A percentile compares a stretch with the other conserved stretches of the same genome.
phyloP scores from a whole-genome alignment of 768 basidiomycete genomes.

The Kwoniella mangroviensis region DNA sequence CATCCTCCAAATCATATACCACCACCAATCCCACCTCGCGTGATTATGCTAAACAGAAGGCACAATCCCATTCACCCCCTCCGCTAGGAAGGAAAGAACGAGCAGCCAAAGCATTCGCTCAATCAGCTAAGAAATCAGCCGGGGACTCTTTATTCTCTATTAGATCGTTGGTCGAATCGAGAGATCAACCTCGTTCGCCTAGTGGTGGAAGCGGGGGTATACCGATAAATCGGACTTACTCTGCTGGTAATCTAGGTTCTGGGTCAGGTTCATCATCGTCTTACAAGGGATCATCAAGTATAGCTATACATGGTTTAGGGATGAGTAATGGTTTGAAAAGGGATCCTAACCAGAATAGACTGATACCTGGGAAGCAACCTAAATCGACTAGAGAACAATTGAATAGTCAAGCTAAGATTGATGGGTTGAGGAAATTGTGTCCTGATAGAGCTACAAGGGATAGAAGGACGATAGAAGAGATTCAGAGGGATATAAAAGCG shows the following conservation, averaged over 20 bases:
- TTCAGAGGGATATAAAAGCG: conserved; percentile 40
- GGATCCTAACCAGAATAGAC: neutral
- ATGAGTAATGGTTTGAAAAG: conserved; percentile 23
- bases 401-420: conserved; percentile 21
- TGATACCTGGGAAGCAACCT: neutral
- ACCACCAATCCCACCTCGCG: neutral
- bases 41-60: neutral
- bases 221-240: neutral
- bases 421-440: conserved; percentile 36
- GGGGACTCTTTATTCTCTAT: conserved; percentile 38
- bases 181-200: conserved; percentile 4
- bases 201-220: neutral
- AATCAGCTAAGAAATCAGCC: conserved; percentile 29
- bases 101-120: conserved; percentile 40
- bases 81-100: conserved; percentile 43
- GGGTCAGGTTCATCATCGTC: neutral
- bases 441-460: conserved; percentile 43
- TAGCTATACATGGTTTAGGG: conserved; percentile 20
- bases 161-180: conserved; percentile 33
- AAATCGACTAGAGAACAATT: conserved; percentile 15
- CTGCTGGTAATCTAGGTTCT: conserved; percentile 1
- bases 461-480: conserved; percentile 46
- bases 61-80: conserved; percentile 25
- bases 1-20: neutral
- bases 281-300: neutral